Evolutionary conservation across 352 stramenopile species (phyloP).

Genomic region (Globisporangium paddicum): DNA sequence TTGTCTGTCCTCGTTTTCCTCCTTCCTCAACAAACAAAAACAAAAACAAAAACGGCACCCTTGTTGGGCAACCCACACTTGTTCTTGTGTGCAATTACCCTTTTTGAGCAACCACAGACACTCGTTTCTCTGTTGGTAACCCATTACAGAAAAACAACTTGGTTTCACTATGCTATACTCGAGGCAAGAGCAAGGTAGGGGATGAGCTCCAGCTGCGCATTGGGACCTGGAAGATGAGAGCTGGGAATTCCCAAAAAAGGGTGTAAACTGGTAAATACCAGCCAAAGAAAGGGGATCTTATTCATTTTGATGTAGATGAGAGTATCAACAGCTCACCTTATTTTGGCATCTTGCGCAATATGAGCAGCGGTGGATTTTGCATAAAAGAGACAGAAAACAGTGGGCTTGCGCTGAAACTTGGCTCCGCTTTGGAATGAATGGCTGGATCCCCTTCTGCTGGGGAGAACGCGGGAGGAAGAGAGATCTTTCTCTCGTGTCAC

Average conservation of each 20-base stretch:
- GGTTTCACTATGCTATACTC: constrained; percentile 9
- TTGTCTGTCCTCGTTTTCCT: not conserved
- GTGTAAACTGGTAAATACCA: not conserved
- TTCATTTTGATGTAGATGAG: too few relatives aligned
- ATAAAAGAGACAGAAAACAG: too few relatives aligned
- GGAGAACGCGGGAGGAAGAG: not conserved
- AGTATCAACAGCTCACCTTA: not conserved
- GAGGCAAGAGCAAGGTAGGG: constrained; percentile 1
- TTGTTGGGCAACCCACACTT: not conserved
- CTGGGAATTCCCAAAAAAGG: not conserved
- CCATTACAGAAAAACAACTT: constrained; percentile 8
- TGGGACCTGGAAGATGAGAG: constrained; percentile 1
- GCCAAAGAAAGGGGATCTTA: not conserved
- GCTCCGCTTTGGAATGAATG: not conserved
- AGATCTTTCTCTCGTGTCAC: not conserved
- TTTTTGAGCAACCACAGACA: not conserved
- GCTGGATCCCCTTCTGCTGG: not conserved
- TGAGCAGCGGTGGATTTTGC: not conserved
- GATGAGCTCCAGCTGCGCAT: constrained; percentile 11
- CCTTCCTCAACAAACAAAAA: constrained; percentile 1
- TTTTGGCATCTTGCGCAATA: not conserved
- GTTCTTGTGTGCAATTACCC: not conserved
- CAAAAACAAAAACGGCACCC: too few relatives aligned
- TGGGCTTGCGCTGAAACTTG: not conserved
- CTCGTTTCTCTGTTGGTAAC: constrained; percentile 9